Conservation (phyloP, 2,329 filamentous ascomycete genomes). For the Colletotrichum costaricense region DNA sequence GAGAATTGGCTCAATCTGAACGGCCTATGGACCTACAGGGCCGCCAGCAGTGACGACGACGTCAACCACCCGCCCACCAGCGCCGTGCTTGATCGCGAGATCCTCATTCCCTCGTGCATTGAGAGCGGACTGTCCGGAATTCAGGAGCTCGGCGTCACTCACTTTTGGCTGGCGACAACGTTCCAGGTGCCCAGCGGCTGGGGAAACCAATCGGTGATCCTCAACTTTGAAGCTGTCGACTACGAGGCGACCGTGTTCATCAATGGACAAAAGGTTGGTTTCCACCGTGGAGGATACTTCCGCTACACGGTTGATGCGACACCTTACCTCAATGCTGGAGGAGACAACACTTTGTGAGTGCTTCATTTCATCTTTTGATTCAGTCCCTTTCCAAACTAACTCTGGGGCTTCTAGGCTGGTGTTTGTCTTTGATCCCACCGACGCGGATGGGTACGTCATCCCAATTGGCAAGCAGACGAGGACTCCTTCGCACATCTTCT, state of each 20-base stretch:
- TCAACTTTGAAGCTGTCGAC: constrained; percentile 70
- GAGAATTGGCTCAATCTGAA: constrained; percentile 68
- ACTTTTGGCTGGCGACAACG: constrained; percentile 62
- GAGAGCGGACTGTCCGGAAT: constrained; percentile 62
- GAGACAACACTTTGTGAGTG: constrained; percentile 65
- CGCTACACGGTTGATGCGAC: constrained; percentile 71
- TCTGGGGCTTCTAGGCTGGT: constrained; percentile 58
- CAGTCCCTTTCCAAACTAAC: neutral
- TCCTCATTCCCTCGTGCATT: constrained; percentile 56
- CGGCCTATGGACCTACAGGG: constrained; percentile 67
- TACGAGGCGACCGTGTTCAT: constrained; percentile 69
- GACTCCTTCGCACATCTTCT: constrained; percentile 73
- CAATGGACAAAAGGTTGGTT: constrained; percentile 63
- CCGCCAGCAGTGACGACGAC: constrained; percentile 40
- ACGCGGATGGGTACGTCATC: constrained; percentile 64
- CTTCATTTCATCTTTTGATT: neutral
- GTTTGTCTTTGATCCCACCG: constrained; percentile 76
- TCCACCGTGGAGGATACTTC: constrained; percentile 71
- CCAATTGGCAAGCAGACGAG: constrained; percentile 75
- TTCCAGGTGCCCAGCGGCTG: constrained; percentile 63
- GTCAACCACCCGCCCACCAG: constrained; percentile 37
- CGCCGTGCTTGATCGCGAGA: constrained; percentile 48
- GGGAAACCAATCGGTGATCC: constrained; percentile 55
- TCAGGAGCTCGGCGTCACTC: constrained; percentile 52
- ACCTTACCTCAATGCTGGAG: constrained; percentile 49